Conservation (phyloP, 805 yeast species). For the Lipomyces japonicus region DNA sequence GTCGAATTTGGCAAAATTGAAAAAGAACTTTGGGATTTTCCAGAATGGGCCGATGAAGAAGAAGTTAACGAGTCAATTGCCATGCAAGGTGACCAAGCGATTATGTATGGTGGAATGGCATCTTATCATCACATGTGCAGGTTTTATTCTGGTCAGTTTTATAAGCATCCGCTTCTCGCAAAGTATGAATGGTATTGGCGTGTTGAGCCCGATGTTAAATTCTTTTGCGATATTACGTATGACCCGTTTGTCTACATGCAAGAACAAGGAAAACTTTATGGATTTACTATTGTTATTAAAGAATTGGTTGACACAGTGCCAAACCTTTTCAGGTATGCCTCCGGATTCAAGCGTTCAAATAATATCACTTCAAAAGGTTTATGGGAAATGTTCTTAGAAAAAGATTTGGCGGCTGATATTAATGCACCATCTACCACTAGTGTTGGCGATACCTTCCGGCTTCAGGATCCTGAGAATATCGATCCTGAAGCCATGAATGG, state of each 20-base stretch:
- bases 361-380: constrained; percentile 53
- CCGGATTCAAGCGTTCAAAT: constrained; percentile 52
- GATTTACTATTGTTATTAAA: constrained; percentile 73
- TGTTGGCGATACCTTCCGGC: constrained; percentile 21
- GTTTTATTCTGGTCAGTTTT: constrained; percentile 81
- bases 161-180: constrained; percentile 67
- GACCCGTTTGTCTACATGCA: constrained; percentile 88
- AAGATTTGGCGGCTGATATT: constrained; percentile 3
- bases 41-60: constrained; percentile 43
- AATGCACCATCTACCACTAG: constrained; percentile 10
- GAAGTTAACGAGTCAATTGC: constrained; percentile 57
- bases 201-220: constrained; percentile 88
- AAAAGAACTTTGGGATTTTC: constrained; percentile 66
- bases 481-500: constrained; percentile 58
- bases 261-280: constrained; percentile 64
- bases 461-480: constrained; percentile 26
- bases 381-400: constrained; percentile 62
- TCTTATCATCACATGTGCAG: constrained; percentile 95
- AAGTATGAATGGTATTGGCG: constrained; percentile 92
- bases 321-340: constrained; percentile 68
- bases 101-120: constrained; percentile 76
- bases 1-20: constrained; percentile 71
- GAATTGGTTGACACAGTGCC: constrained; percentile 84
- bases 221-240: constrained; percentile 84
- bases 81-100: constrained; percentile 75